Evolutionary conservation across 2,329 filamentous ascomycete species (phyloP), one percentile per base, ranked within the genome.

Genomic region (Penicillium sp.): DNA sequence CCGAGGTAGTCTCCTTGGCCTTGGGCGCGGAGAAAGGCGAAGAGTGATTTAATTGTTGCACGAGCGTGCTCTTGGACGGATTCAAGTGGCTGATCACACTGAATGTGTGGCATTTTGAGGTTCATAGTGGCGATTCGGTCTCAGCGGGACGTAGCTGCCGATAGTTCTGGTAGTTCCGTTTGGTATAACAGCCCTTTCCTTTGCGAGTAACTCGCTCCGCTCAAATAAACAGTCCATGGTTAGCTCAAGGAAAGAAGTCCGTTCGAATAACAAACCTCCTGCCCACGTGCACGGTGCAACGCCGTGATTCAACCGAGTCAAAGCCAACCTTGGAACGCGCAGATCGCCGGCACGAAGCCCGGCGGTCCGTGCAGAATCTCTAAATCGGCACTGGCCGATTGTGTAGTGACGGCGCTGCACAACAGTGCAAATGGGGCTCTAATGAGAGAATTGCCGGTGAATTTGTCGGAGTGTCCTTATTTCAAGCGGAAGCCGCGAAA

Each of bases 1-100:
- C 66, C 65, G 13, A 67, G 56, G 44, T 68, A 69, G 42, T 66
- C 64, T 13, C 50, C 50, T 20, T 66, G 53, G 5, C 64, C 65
- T 56, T 67, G 65, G n/a, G 56, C 58, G 28, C 58, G 33, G 42
- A 68, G 55, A 46, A 65, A 63, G 8, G 44, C 43, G 44, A 67
- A 66, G 10, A 68, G 56, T 35, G 56, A 56, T 13, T 51, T 46
- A 44, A 66, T 56, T 25, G 55, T 61, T n/a, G 48, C 31, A 31
- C 50, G 47, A 1, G 60, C 52, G 45, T 64, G 54, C 25, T 50
- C 40, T 31, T 63, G 53, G 16, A 65, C 52, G 3, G 56, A 59
- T 25, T 50, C 22, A 7, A 62, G 43, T 39, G 47, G 45, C 4
- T 45, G n/a, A 6, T 35, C n/a, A 2, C 16, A 11, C 9, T 40